Percentiles rank a stretch among this genome's conserved stretches.
phyloP scores from a whole-genome alignment of 2,329 filamentous ascomycete species.

The Sodiomyces alkalinus region DNA sequence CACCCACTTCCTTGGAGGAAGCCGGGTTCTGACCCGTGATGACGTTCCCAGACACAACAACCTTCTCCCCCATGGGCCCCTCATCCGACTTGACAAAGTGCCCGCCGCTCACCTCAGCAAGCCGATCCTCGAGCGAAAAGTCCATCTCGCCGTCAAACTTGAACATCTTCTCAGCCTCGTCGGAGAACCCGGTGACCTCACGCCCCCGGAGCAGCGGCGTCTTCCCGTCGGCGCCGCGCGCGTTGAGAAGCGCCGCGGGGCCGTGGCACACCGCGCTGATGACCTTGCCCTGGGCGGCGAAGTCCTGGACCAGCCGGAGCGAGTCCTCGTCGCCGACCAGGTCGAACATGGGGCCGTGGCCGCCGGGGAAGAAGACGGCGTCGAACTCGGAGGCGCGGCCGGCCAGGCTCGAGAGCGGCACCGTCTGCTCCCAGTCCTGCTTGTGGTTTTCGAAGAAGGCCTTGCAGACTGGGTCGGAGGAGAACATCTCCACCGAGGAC shows the following conservation, averaged over 20 bases:
- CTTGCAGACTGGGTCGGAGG: constrained; percentile 33
- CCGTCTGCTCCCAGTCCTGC: constrained; percentile 47
- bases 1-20: constrained; percentile 33
- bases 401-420: constrained; percentile 38
- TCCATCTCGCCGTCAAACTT: constrained; percentile 38
- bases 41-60: constrained; percentile 33
- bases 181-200: constrained; percentile 45
- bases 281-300: constrained; percentile 44
- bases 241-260: constrained; percentile 45
- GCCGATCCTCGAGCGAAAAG: constrained; percentile 40
- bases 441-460: constrained; percentile 41
- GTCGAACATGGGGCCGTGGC: constrained; percentile 53
- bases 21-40: constrained; percentile 45
- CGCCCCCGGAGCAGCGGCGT: constrained; percentile 39
- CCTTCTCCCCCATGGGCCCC: constrained; percentile 28
- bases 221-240: constrained; percentile 32
- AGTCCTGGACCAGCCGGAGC: constrained; percentile 45
- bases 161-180: constrained; percentile 37
- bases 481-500: constrained; percentile 36
- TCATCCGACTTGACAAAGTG: constrained; percentile 39
- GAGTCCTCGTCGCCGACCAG: constrained; percentile 41
- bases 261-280: constrained; percentile 57
- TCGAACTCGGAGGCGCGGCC: constrained; percentile 46
- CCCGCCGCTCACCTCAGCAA: constrained; percentile 34
- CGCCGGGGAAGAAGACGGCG: constrained; percentile 42